Evolutionary conservation across 2,329 filamentous ascomycete genomes (phyloP).

Genomic region (Colletotrichum echinochloae): DNA sequence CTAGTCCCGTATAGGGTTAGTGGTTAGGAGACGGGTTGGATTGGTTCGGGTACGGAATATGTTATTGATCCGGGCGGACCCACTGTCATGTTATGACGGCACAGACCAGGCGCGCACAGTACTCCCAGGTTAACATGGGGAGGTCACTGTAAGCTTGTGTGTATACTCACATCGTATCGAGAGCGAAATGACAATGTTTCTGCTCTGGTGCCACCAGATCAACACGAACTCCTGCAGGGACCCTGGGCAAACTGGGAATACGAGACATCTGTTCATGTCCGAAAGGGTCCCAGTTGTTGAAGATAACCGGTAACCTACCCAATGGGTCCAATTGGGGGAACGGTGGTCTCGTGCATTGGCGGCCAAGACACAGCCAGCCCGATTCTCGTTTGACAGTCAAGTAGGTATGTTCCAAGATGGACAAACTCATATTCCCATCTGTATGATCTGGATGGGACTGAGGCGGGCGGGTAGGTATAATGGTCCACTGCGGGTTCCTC

Average conservation of each 20-base stretch:
- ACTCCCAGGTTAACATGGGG: no score
- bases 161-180: no score
- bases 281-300: background rate
- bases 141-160: no score
- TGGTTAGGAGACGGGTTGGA: no score
- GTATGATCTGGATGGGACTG: background rate
- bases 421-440: slow-evolving; percentile 6
- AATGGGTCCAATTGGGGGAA: background rate
- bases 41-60: no score
- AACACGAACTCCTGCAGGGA: background rate
- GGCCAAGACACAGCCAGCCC: background rate
- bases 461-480: background rate
- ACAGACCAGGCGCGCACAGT: no score
- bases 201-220: background rate
- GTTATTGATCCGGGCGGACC: no score
- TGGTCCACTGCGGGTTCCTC: slow-evolving; percentile 12
- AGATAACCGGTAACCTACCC: background rate
- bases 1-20: no score
- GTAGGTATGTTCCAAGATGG: background rate
- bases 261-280: background rate
- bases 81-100: no score
- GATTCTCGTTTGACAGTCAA: background rate
- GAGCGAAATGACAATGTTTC: no score
- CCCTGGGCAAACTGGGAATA: background rate
- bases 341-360: background rate